Base-by-base conservation (phyloP, 306 rosid genomes). In the Glycine latifolia region DNA sequence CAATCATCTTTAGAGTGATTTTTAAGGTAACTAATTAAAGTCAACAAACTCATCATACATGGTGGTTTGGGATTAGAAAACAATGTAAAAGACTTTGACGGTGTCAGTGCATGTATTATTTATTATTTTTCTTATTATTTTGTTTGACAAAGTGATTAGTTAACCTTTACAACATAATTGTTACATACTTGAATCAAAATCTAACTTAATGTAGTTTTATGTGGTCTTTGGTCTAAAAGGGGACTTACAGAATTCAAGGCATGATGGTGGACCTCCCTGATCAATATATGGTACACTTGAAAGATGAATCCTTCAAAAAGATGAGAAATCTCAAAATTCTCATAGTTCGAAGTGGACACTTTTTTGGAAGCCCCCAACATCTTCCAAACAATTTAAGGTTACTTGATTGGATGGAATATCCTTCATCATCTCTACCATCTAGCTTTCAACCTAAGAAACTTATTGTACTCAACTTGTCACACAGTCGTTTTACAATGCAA, bases 351-450 rank as follows among this genome's bases (percentile, higher is more conserved):
- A 84, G 62, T 35, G 86, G 80, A 54, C 5, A 70, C 9, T 47
- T 84, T 41, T 60, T 17, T 56, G 84, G 87, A 68, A 78, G 77
- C 48, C 90, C 82, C 15, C 81, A 87, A 55, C 58, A 84, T 81
- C 90, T 87, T 68, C 90, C 90, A 37, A 81, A 83, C 67, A 84
- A 43, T 48, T 74, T 87, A 74, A 87, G 90, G 73, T 47, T 84
- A 72, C 88, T 87, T 61, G 90, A 87, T 16, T 87, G 90, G 86
- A 79, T 62, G 79, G 63, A 75, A 47, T 87, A 81, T 76, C 86
- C 90, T 68, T 63, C 69, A 6, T 60, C 66, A 20, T 63, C 69
- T 63, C 13, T 63, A 12, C 69, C 69, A 63, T 63, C 69, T 35
- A 31, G 20, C 35, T 63, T 63, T 63, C 69, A 63, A 35, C 69